Evolutionary conservation across 1,284 basidiomycete species (phyloP).

Genomic region (Trichosporon asahii): DNA sequence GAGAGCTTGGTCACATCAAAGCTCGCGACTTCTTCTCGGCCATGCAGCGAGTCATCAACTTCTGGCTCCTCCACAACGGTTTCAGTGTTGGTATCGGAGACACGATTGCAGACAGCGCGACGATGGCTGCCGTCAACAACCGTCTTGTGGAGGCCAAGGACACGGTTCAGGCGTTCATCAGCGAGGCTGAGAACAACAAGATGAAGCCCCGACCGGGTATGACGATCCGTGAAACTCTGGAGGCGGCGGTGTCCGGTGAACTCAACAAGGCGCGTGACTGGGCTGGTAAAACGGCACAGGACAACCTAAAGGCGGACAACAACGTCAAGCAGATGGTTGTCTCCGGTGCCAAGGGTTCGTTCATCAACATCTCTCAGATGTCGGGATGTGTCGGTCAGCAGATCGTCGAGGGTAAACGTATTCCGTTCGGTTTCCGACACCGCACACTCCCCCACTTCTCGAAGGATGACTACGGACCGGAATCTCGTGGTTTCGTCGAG

Average conservation of each 20-base stretch:
- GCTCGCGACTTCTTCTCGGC: conserved; percentile 92
- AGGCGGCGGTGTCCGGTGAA: conserved; percentile 84
- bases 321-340: conserved; percentile 99
- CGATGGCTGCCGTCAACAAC: conserved; percentile 81
- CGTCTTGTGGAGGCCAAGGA: conserved; percentile 79
- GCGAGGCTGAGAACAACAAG: conserved; percentile 73
- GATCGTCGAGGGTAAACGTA: conserved; percentile 95
- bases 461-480: conserved; percentile 98
- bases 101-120: conserved; percentile 87
- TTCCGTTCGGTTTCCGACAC: conserved; percentile 97
- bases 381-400: conserved; percentile 99
- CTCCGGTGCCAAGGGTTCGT: conserved; percentile 95
- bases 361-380: conserved; percentile 99
- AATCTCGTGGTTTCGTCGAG: conserved; percentile 98
- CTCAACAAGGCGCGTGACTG: conserved; percentile 94
- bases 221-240: conserved; percentile 98
- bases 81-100: conserved; percentile 99
- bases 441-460: conserved; percentile 95
- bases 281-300: conserved; percentile 92
- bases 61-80: conserved; percentile 97
- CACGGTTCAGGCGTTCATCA: conserved; percentile 68
- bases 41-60: conserved; percentile 93
- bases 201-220: conserved; percentile 90
- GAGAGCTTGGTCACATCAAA: conserved; percentile 92
- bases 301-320: conserved; percentile 95